phyloP scores from a whole-genome alignment of 495 filamentous ascomycete genomes.

The Cladorrhinum samala region DNA sequence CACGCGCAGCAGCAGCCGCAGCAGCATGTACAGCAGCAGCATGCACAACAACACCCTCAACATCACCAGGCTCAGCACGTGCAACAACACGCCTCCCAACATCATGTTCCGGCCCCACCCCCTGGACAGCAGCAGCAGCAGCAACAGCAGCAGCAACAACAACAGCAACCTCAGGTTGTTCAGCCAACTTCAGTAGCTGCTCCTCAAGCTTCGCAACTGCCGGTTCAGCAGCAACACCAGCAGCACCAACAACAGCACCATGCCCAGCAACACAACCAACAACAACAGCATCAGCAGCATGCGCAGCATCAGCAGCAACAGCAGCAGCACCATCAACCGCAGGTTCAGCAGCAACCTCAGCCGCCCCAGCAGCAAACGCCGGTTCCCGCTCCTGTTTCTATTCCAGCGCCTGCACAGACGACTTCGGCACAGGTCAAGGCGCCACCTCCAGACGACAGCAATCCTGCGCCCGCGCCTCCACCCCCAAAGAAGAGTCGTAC shows the following conservation, averaged over 20 bases:
- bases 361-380: slow-evolving; percentile 3
- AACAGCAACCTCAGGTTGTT: slow-evolving; percentile 7
- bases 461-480: slow-evolving; percentile 38
- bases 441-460: slow-evolving; percentile 26
- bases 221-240: slow-evolving; percentile 11
- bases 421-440: slow-evolving; percentile 27
- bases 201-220: slow-evolving; percentile 11
- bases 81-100: slow-evolving; percentile 15
- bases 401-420: slow-evolving; percentile 28
- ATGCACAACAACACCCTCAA: slow-evolving; percentile 19
- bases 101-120: slow-evolving; percentile 17
- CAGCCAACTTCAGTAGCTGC: slow-evolving; percentile 23
- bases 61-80: slow-evolving; percentile 12
- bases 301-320: slow-evolving; percentile 5
- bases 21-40: slow-evolving; percentile 15
- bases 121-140: slow-evolving; percentile 17
- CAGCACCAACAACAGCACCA: slow-evolving; percentile 10
- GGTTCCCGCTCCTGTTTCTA: slow-evolving; percentile 11
- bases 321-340: slow-evolving; percentile 9
- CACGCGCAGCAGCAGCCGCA: slow-evolving; percentile 17
- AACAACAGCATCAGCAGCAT: slow-evolving; percentile 7
- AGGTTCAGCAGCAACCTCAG: slow-evolving; percentile 1
- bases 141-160: slow-evolving; percentile 18
- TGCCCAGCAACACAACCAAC: slow-evolving; percentile 2
- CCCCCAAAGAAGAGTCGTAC: slow-evolving; percentile 88